phyloP scores from a whole-genome alignment of 495 filamentous ascomycete genomes.

The Xylaria intraflava region DNA sequence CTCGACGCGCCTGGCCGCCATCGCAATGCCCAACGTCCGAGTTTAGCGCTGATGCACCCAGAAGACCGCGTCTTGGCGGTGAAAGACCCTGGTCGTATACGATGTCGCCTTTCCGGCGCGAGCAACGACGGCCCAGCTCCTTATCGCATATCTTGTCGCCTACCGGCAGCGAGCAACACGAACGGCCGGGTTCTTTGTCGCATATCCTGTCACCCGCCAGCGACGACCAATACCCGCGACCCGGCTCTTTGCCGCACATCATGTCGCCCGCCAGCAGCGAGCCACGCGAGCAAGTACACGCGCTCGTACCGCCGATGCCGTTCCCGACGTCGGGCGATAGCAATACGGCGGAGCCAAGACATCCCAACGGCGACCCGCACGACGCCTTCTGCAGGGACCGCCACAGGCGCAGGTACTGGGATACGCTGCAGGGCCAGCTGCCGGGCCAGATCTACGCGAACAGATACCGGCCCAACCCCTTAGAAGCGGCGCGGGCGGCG shows the following conservation, averaged over 20 bases:
- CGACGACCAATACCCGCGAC: too few species aligned
- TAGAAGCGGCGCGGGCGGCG: constrained; percentile 21
- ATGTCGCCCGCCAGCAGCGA: constrained; percentile 19
- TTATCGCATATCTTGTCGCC: constrained; percentile 22
- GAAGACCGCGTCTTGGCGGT: constrained; percentile 18
- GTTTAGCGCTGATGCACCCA: constrained; percentile 12
- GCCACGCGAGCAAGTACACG: constrained; percentile 16
- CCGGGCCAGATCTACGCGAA: too few species aligned
- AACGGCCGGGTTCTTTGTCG: too few species aligned
- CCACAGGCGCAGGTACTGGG: constrained; percentile 15
- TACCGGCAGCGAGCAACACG: constrained; percentile 12
- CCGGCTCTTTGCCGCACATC: constrained; percentile 16
- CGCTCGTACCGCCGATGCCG: constrained; percentile 23
- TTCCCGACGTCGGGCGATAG: constrained; percentile 25
- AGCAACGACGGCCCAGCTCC: too few species aligned
- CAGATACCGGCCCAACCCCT: constrained; percentile 33
- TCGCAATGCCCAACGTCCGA: constrained; percentile 19
- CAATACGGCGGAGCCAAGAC: constrained; percentile 17
- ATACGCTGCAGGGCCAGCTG: too few species aligned
- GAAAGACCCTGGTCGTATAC: constrained; percentile 10
- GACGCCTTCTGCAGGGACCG: constrained; percentile 17
- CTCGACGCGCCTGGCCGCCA: constrained; percentile 17
- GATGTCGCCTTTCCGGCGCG: constrained; percentile 17
- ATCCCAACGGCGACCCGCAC: constrained; percentile 12
- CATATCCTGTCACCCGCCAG: constrained; percentile 19